phyloP scores from a whole-genome alignment of 1,284 basidiomycete genomes.

The Trametes hirsuta region DNA sequence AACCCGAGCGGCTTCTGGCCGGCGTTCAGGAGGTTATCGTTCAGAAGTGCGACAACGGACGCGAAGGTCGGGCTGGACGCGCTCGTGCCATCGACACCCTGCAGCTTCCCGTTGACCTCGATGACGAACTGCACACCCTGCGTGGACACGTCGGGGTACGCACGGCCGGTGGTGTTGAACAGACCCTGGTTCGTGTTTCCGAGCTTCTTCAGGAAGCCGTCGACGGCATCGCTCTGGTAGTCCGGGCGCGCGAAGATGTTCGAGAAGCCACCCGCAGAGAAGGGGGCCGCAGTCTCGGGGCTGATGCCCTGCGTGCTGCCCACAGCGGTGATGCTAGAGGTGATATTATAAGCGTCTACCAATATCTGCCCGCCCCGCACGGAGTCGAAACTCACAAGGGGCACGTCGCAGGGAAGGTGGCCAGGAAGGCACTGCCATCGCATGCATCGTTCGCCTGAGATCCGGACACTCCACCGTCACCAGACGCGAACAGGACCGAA shows the following conservation, averaged over 20 bases:
- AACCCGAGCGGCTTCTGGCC: conserved; percentile 59
- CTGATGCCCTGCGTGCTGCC: conserved; percentile 49
- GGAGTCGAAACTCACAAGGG: conserved; percentile 34
- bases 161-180: conserved; percentile 49
- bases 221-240: conserved; percentile 25
- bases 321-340: conserved; percentile 65
- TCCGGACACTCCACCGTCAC: conserved; percentile 62
- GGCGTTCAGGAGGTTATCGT: conserved; percentile 56
- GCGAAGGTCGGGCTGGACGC: conserved; percentile 52
- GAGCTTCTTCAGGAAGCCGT: conserved; percentile 20
- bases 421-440: conserved; percentile 54
- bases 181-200: conserved; percentile 43
- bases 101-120: conserved; percentile 49
- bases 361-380: neutral
- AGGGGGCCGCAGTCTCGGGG: conserved; percentile 50
- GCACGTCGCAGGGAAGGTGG: conserved; percentile 69
- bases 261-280: conserved; percentile 45
- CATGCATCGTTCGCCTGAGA: conserved; percentile 55
- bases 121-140: conserved; percentile 53
- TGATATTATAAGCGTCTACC: conserved; percentile 5
- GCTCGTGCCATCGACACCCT: conserved; percentile 50
- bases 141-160: conserved; percentile 9
- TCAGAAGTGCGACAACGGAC: conserved; percentile 59
- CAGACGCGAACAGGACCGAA: conserved; percentile 66
- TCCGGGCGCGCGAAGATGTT: conserved; percentile 25